Evolutionary conservation across 441 rosid genomes (phyloP).

Genomic region (Rhodomyrtus psidioides): DNA sequence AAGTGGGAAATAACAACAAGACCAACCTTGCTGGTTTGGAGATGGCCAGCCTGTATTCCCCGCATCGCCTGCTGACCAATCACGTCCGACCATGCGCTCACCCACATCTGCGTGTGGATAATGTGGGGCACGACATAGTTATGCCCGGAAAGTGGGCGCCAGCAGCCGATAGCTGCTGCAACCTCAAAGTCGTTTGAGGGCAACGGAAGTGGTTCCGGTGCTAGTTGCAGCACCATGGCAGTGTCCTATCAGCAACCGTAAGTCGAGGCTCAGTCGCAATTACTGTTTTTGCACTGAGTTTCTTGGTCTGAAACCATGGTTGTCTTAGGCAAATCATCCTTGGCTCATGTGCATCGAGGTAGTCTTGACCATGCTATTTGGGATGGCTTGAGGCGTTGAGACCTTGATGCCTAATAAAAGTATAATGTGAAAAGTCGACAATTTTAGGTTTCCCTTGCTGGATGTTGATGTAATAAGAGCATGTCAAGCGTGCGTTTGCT

Average conservation of each 20-base stretch:
- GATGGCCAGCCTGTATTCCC: conserved; percentile 56
- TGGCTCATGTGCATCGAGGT: conserved; percentile 55
- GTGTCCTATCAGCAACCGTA: conserved; percentile 27
- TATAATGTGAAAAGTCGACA: background rate
- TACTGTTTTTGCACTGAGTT: background rate
- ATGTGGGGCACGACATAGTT: conserved; percentile 17
- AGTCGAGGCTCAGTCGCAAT: conserved; percentile 7
- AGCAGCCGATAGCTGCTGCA: conserved; percentile 47
- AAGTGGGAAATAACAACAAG: conserved; percentile 6
- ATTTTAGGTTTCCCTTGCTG: background rate
- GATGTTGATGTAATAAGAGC: background rate
- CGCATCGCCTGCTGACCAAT: conserved; percentile 19
- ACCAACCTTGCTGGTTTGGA: conserved; percentile 47
- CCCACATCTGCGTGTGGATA: conserved; percentile 30
- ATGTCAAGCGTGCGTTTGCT: background rate
- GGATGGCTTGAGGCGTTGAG: conserved; percentile 13
- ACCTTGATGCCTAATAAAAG: conserved; percentile 10
- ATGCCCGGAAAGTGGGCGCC: conserved; percentile 62
- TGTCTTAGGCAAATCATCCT: conserved; percentile 90
- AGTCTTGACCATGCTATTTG: background rate
- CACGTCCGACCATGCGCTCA: conserved; percentile 23
- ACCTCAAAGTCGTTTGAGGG: conserved; percentile 34
- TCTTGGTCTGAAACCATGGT: conserved; percentile 27
- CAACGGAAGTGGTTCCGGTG: conserved; percentile 10
- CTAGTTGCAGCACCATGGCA: conserved; percentile 2